Base-by-base conservation (phyloP, 805 yeast genomes). In the Kregervanrija delftensis region DNA sequence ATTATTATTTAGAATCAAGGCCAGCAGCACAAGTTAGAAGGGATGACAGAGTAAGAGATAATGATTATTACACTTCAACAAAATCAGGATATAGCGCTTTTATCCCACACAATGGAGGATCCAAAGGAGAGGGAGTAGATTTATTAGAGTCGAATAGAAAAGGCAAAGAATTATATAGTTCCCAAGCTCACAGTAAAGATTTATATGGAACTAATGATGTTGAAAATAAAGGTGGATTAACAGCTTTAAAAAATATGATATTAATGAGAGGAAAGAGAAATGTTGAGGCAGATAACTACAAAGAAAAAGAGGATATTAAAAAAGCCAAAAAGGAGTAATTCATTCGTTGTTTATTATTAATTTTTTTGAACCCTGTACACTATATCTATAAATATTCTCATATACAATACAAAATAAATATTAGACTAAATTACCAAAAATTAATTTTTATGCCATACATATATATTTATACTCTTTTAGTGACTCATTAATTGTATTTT, bases 401-500 rank as follows among this genome's bases (percentile, higher is more conserved):
- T 22, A 22, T 22, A 22, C 5, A 4, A 22, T 22, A 22, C 28
- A 22, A 22, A 5, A 22, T 22, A 22, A 22, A 22, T 22, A 22
- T 4, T 22, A 22, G 28, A 22, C 8, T 33, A 9, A 5, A 33
- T 33, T 33, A 13, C 9, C 13, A 33, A 33, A 33, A n/a, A 33
- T 5, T 33, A 33, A 33, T 10, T 9, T 13, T 8, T 33, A 32
- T 32, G 11, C 11, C 33, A 32, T 32, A 32, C 12, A 32, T 14
- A 33, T 5, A 13, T 13, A 33, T 3, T 33, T 5, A 33, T 3
- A 12, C 5, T 33, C 35, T 14, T 13, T 16, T n/a, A 13, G n/a
- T 9, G 33, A 44, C 56, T 58, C 46, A 54, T 52, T 49, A 60
- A 40, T 37, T 61, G 89, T 42, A 91, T 76, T 51, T 76, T 83